phyloP scores from a whole-genome alignment of 2,329 filamentous ascomycete genomes.

The Aspergillus luchuensis region DNA sequence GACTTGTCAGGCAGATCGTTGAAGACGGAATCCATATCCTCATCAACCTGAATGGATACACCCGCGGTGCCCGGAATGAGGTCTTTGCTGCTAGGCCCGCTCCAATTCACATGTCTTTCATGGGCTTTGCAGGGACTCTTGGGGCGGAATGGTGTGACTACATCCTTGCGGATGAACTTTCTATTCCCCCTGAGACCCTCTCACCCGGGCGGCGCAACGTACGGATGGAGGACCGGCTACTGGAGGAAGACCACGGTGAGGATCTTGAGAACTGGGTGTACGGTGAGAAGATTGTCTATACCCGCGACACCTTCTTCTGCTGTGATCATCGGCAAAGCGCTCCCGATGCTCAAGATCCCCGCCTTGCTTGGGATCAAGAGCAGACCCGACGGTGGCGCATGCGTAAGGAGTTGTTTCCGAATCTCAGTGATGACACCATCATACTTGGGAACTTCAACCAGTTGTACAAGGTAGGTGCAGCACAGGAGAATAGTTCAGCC shows the following conservation, averaged over 20 bases:
- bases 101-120: conserved; percentile 98
- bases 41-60: conserved; percentile 98
- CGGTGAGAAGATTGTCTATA: conserved; percentile 94
- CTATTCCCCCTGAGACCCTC: conserved; percentile 79
- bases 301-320: conserved; percentile 94
- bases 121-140: conserved; percentile 95
- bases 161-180: conserved; percentile 83
- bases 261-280: conserved; percentile 86
- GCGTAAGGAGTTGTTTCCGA: conserved; percentile 88
- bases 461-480: conserved; percentile 77
- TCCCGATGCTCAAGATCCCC: conserved; percentile 66
- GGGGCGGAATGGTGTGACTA: conserved; percentile 99
- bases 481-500: background rate
- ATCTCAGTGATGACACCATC: conserved; percentile 76
- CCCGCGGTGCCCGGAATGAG: conserved; percentile 92
- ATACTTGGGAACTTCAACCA: conserved; percentile 99
- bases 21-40: conserved; percentile 89
- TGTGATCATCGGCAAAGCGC: conserved; percentile 95
- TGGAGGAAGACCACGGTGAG: conserved; percentile 67
- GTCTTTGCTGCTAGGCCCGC: conserved; percentile 93
- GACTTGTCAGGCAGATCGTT: conserved; percentile 81
- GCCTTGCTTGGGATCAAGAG: conserved; percentile 79
- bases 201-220: conserved; percentile 77
- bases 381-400: conserved; percentile 82
- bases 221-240: conserved; percentile 67